Percentiles rank a stretch among this genome's conserved stretches.
Conservation (phyloP, 1,284 basidiomycete genomes). For the Mycocalia duriaeana region DNA sequence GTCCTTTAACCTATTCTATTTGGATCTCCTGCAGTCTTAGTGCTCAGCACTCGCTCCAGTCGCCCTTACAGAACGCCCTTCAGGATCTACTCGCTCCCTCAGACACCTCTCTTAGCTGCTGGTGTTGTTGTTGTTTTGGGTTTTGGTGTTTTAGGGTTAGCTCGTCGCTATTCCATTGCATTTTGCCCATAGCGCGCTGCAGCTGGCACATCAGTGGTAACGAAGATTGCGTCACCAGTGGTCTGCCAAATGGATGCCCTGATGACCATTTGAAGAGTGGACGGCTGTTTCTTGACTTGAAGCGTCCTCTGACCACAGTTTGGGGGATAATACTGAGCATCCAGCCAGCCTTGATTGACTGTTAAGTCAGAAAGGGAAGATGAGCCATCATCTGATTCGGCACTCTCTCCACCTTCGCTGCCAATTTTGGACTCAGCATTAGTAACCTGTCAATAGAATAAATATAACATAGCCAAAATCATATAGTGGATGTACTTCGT, state of each 20-base stretch:
- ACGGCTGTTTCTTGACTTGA: background rate
- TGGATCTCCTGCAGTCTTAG: no score
- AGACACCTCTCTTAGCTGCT: no score
- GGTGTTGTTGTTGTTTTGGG: no score
- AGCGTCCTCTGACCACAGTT: background rate
- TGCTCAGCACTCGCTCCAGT: no score
- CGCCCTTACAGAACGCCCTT: no score
- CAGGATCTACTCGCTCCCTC: no score
- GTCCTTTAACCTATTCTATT: no score
- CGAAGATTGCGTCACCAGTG: background rate
- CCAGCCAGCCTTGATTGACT: background rate
- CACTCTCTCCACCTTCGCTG: background rate
- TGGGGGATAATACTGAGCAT: background rate
- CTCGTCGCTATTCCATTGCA: no score
- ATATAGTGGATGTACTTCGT: background rate
- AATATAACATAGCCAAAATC: background rate
- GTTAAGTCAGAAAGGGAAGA: background rate
- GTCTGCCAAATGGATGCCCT: background rate
- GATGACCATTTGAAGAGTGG: background rate
- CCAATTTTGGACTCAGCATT: background rate
- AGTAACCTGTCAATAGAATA: background rate
- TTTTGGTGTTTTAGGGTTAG: no score
- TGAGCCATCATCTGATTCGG: background rate
- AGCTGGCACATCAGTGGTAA: no score
- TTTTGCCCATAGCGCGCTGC: no score